These are phyloP conservation scores for Colletotrichum cereale DNA, from an alignment of 2,329 filamentous ascomycete genomes.

Conservation along the genomic window DNA sequence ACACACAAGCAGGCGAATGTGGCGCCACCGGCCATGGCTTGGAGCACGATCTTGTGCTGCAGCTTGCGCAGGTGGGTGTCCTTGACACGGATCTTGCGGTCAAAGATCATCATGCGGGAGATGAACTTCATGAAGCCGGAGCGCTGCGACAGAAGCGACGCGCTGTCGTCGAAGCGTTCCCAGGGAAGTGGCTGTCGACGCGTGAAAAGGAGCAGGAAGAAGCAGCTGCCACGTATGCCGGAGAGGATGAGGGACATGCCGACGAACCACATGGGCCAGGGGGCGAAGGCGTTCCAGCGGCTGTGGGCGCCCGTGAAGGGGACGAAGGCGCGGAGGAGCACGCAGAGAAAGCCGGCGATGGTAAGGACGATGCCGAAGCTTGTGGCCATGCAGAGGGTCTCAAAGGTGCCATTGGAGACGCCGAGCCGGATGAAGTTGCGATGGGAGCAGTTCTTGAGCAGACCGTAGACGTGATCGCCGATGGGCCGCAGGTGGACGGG, in stretches of 20 bases:
- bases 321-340: slow-evolving; percentile 55
- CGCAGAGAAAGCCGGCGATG: slow-evolving; percentile 53
- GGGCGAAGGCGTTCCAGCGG: slow-evolving; percentile 56
- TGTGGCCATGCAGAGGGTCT: slow-evolving; percentile 62
- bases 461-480: slow-evolving; percentile 60
- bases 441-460: slow-evolving; percentile 62
- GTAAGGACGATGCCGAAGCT: slow-evolving; percentile 57
- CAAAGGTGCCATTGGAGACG: slow-evolving; percentile 64
- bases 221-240: slow-evolving; percentile 60
- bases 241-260: slow-evolving; percentile 58
- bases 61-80: slow-evolving; percentile 56
- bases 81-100: slow-evolving; percentile 59
- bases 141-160: slow-evolving; percentile 43
- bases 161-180: slow-evolving; percentile 60
- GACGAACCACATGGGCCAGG: slow-evolving; percentile 61
- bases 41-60: slow-evolving; percentile 59
- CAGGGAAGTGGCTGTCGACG: slow-evolving; percentile 60
- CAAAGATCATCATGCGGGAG: slow-evolving; percentile 60
- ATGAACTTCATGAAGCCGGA: slow-evolving; percentile 48
- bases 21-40: slow-evolving; percentile 55
- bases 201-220: slow-evolving; percentile 61
- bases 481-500: slow-evolving; percentile 56
- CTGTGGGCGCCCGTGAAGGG: slow-evolving; percentile 54
- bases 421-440: slow-evolving; percentile 66
- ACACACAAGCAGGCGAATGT: slow-evolving; percentile 53